Conservation (phyloP, 2,329 filamentous ascomycete species). For the Camillea tinctor region DNA sequence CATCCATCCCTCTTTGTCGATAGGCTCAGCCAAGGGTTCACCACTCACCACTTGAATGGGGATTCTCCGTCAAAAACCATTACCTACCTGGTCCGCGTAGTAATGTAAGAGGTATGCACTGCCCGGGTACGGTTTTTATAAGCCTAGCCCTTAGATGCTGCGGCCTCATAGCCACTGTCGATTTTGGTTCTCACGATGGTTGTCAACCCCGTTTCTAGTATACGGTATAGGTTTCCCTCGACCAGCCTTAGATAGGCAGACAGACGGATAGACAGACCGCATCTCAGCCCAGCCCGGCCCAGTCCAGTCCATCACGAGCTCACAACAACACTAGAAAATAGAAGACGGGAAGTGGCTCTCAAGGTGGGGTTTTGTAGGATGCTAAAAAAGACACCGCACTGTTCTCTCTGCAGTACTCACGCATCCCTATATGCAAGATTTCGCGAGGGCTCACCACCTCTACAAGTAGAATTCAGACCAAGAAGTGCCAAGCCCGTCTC, state of each 20-base stretch:
- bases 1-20: background rate
- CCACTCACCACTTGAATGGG: background rate
- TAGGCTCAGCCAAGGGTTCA: background rate
- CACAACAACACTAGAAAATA: conserved; percentile 7
- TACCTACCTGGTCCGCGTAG: too few relatives aligned
- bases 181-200: background rate
- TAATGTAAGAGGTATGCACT: too few relatives aligned
- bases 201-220: background rate
- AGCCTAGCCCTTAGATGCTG: background rate
- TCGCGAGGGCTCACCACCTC: conserved; percentile 28
- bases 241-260: too few relatives aligned
- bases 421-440: conserved; percentile 36
- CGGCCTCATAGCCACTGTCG: background rate
- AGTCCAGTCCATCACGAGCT: background rate
- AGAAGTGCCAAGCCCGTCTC: conserved; percentile 29
- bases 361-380: conserved; percentile 21
- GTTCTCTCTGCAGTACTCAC: conserved; percentile 28
- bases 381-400: conserved; percentile 23
- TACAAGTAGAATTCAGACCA: conserved; percentile 24
- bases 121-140: background rate
- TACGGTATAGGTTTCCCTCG: background rate
- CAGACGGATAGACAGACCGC: background rate
- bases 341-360: conserved; percentile 21
- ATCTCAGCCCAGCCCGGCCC: too few relatives aligned
- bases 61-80: too few relatives aligned